Percentiles rank a stretch among this genome's conserved stretches.
Conservation (phyloP, 2,329 filamentous ascomycete genomes). For the Triangularia verruculosa region DNA sequence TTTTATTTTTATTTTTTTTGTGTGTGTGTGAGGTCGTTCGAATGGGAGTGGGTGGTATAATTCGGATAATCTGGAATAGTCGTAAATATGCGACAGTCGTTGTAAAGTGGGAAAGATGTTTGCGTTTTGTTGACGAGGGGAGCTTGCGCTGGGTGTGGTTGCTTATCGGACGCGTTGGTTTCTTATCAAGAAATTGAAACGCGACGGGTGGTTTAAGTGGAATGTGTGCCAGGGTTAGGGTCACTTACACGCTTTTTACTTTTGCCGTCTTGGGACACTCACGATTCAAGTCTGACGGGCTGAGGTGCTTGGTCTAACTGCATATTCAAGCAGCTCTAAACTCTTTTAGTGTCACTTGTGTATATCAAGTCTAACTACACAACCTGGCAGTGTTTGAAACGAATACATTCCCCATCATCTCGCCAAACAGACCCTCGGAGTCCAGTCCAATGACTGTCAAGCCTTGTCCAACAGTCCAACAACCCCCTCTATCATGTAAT, state of each 20-base stretch:
- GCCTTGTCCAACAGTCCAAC: neutral
- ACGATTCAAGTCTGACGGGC: neutral
- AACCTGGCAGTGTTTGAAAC: too few species aligned
- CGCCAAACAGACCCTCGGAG: neutral
- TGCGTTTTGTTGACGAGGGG: neutral
- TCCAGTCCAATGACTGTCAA: neutral
- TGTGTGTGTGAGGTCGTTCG: neutral
- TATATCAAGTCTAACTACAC: too few species aligned
- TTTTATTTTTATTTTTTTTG: slow-evolving; percentile 11
- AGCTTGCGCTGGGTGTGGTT: neutral
- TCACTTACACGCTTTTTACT: slow-evolving; percentile 3
- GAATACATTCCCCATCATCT: neutral
- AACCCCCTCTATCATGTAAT: neutral
- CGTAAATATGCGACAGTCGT: neutral
- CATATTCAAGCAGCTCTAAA: too few species aligned
- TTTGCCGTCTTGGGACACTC: neutral
- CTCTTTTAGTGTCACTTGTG: too few species aligned
- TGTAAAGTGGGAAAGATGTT: neutral
- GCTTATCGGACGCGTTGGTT: neutral
- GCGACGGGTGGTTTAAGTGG: neutral
- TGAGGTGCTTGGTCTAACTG: too few species aligned
- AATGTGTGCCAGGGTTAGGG: neutral
- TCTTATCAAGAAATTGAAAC: neutral
- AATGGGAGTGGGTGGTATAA: neutral
- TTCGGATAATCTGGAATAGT: neutral